phyloP scores from a whole-genome alignment of 2,329 filamentous ascomycete species.

The Pseudogymnoascus sp. region DNA sequence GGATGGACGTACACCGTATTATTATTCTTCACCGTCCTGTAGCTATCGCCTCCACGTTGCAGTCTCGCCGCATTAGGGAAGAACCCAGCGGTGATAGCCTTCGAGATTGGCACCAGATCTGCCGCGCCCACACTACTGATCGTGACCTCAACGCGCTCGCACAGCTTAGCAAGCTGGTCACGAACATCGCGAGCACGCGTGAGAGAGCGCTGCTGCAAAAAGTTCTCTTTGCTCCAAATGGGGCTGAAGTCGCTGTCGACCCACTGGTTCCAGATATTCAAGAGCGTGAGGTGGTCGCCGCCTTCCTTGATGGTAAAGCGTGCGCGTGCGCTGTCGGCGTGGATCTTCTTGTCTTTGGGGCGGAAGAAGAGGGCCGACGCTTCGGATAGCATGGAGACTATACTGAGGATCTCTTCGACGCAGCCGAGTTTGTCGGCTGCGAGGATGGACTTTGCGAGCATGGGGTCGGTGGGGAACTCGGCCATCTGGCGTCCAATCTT shows the following conservation, averaged over 20 bases:
- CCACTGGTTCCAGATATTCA: conserved; percentile 95
- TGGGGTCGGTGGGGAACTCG: conserved; percentile 86
- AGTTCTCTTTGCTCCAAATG: conserved; percentile 88
- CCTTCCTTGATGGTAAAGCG: conserved; percentile 86
- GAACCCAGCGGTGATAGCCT: conserved; percentile 83
- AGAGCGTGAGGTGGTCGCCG: conserved; percentile 77
- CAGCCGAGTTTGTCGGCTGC: conserved; percentile 86
- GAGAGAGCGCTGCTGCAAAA: conserved; percentile 82
- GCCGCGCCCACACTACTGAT: conserved; percentile 58
- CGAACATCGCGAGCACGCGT: conserved; percentile 83
- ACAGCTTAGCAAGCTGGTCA: conserved; percentile 84
- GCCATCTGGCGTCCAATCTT: conserved; percentile 90
- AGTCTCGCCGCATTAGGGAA: conserved; percentile 86
- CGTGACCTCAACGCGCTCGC: conserved; percentile 82
- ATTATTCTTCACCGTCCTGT: conserved; percentile 85
- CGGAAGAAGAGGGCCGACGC: conserved; percentile 84
- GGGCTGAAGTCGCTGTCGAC: conserved; percentile 82
- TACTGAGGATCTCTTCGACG: conserved; percentile 82
- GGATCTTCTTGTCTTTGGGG: conserved; percentile 94
- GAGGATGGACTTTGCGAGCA: conserved; percentile 81
- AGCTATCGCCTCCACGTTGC: conserved; percentile 74
- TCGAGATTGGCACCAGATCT: conserved; percentile 72
- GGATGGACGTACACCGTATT: conserved; percentile 89
- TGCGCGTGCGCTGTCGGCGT: conserved; percentile 81
- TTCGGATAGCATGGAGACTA: conserved; percentile 91